Base-by-base conservation (phyloP, 306 rosid species). In the Rubus idaeus region DNA sequence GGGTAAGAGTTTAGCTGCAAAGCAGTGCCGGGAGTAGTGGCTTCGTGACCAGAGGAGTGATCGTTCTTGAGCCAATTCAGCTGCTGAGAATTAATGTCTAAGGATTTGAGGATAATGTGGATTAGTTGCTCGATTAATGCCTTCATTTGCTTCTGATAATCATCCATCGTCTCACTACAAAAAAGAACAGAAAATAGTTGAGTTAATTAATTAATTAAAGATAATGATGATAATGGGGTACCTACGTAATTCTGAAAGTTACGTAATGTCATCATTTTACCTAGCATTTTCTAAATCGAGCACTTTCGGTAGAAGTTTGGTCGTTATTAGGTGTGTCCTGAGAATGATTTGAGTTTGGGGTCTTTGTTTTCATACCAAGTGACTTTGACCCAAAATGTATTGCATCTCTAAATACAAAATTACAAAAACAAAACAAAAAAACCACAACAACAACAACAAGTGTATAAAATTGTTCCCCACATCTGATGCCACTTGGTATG, bases 1-100 rank as follows among this genome's bases (percentile, higher is more conserved):
- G 96, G 96, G 83, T 91, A 94, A 30, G 81, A 90, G 55, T 94
- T 90, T 2, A 91, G 73, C 70, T 91, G 97, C 50, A 94, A 14
- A 0, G 91, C 90, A 6, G 84, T 57, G 67, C 83, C 53, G 18
- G 75, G 60, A 30, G 13, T n/a, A 10, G 10, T 74, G 18, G 65
- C 23, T 23, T 70, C 65, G n/a, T 40, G n/a, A 23, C 69, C 68
- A 5, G 73, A 5, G 9, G 42, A 1, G 46, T 49, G 53, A 8
- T 65, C 37, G 84, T 68, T 44, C 75, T 65, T 41, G 81, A 73
- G 75, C 94, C 93, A 94, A 17, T 68, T 68, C 70, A 78, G 58
- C 20, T 73, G 60, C 61, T 85, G 82, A 4, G 78, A 68, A 0
- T 58, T 10, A 30, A 87, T 77, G 50, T 82, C 83, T 62, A 90